A percentile compares a stretch with the other conserved stretches of the same genome.
phyloP scores from a whole-genome alignment of 1,284 basidiomycete genomes.

The Rhodotorula glutinis region DNA sequence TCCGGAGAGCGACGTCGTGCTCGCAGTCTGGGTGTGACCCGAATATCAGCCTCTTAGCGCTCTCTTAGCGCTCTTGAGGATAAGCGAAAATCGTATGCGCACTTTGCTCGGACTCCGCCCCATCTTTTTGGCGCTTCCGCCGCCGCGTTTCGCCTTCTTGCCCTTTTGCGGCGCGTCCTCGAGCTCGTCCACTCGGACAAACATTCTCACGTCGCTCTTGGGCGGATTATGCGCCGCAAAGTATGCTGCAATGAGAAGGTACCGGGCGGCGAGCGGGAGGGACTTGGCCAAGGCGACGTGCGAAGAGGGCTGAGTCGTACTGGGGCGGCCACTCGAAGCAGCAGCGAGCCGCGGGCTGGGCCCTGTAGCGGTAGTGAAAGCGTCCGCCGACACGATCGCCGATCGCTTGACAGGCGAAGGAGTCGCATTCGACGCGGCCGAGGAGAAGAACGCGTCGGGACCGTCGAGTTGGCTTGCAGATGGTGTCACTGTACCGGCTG shows the following conservation, averaged over 20 bases:
- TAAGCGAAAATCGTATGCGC: conserved; percentile 3
- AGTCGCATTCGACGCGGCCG: not conserved
- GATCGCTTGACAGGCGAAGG: not conserved
- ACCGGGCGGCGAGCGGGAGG: conserved; percentile 30
- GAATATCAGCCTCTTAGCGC: not conserved
- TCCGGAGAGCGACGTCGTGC: conserved; percentile 21
- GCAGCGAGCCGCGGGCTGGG: not conserved
- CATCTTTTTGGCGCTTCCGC: not conserved
- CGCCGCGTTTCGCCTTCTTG: conserved; percentile 14
- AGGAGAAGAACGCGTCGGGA: not conserved
- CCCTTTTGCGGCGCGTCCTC: conserved; percentile 29
- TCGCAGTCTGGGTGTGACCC: conserved; percentile 4
- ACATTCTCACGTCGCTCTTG: conserved; percentile 37
- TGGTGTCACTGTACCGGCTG: not conserved
- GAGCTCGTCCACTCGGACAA: conserved; percentile 32
- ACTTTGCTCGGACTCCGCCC: conserved; percentile 23
- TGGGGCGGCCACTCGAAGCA: not conserved
- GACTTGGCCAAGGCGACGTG: conserved; percentile 20
- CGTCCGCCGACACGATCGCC: not conserved
- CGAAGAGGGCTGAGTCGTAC: not conserved
- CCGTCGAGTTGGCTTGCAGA: not conserved
- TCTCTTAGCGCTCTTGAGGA: not conserved
- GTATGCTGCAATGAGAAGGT: conserved; percentile 31
- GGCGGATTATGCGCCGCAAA: conserved; percentile 35
- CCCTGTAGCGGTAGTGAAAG: not conserved